Conservation (phyloP, 2,329 filamentous ascomycete genomes). For the Reticulascus tulasneorum region DNA sequence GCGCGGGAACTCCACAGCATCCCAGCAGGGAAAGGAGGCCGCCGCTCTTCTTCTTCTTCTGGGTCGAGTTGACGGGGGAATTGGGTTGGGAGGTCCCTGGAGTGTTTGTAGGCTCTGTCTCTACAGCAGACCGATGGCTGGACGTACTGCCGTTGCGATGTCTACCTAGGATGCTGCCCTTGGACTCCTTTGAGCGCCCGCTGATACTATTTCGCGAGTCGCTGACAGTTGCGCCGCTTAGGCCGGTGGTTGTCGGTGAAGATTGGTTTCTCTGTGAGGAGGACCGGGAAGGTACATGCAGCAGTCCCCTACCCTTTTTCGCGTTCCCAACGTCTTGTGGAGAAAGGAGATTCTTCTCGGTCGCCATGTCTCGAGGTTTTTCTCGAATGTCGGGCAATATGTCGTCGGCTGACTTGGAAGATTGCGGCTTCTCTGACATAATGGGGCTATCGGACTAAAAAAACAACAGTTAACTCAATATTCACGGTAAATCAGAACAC, state of each 20-base stretch:
- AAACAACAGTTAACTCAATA: no score
- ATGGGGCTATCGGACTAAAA: constrained; percentile 8
- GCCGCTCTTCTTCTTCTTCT: constrained; percentile 51
- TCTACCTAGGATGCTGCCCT: constrained; percentile 58
- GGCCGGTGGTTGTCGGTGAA: constrained; percentile 54
- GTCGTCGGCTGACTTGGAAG: constrained; percentile 22
- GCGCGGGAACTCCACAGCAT: constrained; percentile 63
- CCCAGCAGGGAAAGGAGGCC: constrained; percentile 59
- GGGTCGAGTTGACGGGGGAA: constrained; percentile 46
- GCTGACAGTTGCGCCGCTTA: constrained; percentile 57
- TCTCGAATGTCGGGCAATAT: constrained; percentile 21
- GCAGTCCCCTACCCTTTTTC: constrained; percentile 49
- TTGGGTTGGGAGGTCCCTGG: constrained; percentile 47
- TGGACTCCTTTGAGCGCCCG: constrained; percentile 62
- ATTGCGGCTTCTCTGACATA: constrained; percentile 28
- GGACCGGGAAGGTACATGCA: constrained; percentile 59
- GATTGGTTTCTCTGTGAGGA: constrained; percentile 59
- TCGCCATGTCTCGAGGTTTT: constrained; percentile 34
- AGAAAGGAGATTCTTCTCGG: constrained; percentile 36
- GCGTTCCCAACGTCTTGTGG: constrained; percentile 37
- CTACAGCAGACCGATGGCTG: constrained; percentile 55
- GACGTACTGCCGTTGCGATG: constrained; percentile 65
- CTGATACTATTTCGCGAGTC: constrained; percentile 60
- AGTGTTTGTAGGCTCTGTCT: constrained; percentile 48
- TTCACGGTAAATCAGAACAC: no score